Base-by-base conservation (phyloP, 805 yeast species). In the Candida cerambycidarum region DNA sequence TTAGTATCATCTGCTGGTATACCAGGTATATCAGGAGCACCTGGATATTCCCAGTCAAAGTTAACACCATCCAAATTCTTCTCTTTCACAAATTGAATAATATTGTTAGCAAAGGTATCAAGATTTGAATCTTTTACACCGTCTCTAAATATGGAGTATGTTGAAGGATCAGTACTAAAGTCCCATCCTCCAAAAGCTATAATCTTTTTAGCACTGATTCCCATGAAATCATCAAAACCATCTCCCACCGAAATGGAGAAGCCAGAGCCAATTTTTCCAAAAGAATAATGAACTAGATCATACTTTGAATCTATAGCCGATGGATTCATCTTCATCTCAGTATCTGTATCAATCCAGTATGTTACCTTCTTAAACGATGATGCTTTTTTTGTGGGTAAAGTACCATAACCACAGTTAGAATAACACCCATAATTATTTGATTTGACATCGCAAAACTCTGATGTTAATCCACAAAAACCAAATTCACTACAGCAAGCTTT, bases 11-110 rank as follows among this genome's bases (percentile, higher is more conserved):
- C 54, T 16, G 40, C 45, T 18, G 52, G 47, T n/a, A 50, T 47
- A n/a, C 46, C 49, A 5, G 52, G 39, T 8, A 48, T 42, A 38
- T 41, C 57, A 10, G 40, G 23, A 3, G 9, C 42, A 37, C 34
- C 41, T 21, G 58, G 58, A 24, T 46, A 54, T 42, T 55, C 58
- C 58, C 58, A 55, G 40, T 55, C 57, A 7, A 55, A 45, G 44
- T 55, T 48, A 32, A 50, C 39, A 17, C 58, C 58, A 43, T 52
- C 57, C 32, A 55, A 47, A 4, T 35, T 39, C 21, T 55, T 27
- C 17, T 38, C 38, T 2, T 39, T 32, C 16, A 52, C 30, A 37
- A 54, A 53, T 1, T 27, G 27, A 11, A 44, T 46, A 15, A 55
- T 30, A 36, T 43, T 50, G 25, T 31, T 44, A 8, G 55, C 57